phyloP scores from a whole-genome alignment of 164 flowering plant species.

The Echeveria elegans region DNA sequence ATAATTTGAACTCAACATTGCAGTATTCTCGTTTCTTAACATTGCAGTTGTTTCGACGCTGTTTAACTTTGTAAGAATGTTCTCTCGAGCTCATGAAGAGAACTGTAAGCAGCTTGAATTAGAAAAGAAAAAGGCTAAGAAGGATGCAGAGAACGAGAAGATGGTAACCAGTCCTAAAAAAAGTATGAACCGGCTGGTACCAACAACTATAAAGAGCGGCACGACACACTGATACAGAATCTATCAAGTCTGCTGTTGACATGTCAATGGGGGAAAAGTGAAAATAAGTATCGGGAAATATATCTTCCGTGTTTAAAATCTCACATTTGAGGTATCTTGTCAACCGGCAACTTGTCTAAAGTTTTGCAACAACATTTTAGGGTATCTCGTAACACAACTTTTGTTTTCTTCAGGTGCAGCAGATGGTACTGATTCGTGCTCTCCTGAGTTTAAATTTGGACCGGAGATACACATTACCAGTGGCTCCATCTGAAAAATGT shows the following conservation, averaged over 20 bases:
- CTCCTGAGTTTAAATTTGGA: neutral
- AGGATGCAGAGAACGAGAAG: constrained; percentile 40
- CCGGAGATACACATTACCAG: neutral
- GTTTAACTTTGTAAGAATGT: constrained; percentile 51
- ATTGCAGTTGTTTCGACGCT: constrained; percentile 49
- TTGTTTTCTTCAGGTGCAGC: neutral
- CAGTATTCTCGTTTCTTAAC: neutral
- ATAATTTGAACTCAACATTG: neutral
- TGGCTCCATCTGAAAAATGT: neutral
- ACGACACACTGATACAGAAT: constrained; percentile 1
- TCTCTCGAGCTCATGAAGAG: constrained; percentile 44
- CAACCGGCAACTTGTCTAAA: neutral
- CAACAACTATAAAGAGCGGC: neutral
- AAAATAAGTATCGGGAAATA: neutral
- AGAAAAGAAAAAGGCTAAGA: constrained; percentile 49
- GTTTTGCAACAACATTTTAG: neutral
- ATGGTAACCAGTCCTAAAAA: constrained; percentile 16
- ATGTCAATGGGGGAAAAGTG: neutral
- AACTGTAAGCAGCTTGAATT: constrained; percentile 50
- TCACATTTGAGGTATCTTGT: neutral
- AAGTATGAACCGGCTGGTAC: neutral
- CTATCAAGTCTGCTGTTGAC: neutral
- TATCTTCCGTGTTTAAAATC: neutral
- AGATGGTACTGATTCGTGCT: neutral
- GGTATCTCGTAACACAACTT: neutral